Percentiles rank a stretch among this genome's conserved stretches.
phyloP scores from a whole-genome alignment of 2,329 filamentous ascomycete species.

The Nannizziopsis barbatae region DNA sequence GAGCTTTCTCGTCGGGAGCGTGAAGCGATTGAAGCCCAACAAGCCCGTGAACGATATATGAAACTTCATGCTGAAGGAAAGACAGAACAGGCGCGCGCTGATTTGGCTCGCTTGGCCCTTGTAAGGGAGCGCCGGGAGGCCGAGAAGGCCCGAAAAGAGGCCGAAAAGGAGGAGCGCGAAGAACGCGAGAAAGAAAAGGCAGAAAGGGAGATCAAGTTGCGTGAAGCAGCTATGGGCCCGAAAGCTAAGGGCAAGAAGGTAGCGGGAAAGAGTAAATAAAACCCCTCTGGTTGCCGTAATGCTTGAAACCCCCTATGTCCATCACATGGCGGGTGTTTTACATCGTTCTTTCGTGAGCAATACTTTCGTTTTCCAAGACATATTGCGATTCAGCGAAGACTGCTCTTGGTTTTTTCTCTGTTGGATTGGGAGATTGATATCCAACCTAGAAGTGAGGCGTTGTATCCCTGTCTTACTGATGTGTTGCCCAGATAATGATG shows the following conservation, averaged over 20 bases:
- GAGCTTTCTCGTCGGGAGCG: slow-evolving; percentile 57
- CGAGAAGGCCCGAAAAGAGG: slow-evolving; percentile 72
- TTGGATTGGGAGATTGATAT: not conserved
- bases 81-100: slow-evolving; percentile 87
- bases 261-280: slow-evolving; percentile 2
- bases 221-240: slow-evolving; percentile 30
- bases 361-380: not conserved
- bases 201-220: slow-evolving; percentile 32
- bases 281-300: not conserved
- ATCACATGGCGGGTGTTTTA: not conserved
- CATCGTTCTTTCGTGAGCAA: not conserved
- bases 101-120: slow-evolving; percentile 68
- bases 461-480: not conserved
- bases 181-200: slow-evolving; percentile 30
- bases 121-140: slow-evolving; percentile 79
- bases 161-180: slow-evolving; percentile 48
- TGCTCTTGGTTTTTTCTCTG: not conserved
- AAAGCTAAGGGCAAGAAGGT: slow-evolving; percentile 25
- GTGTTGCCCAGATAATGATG: slow-evolving; percentile 1
- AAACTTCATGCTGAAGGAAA: slow-evolving; percentile 90
- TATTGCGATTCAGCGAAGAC: slow-evolving; percentile 2
- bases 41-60: slow-evolving; percentile 80
- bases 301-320: not conserved
- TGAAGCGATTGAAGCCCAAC: slow-evolving; percentile 73
- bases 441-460: slow-evolving; percentile 1